Conservation (phyloP, 805 yeast species). For the Wickerhamomyces hampshirensis region DNA sequence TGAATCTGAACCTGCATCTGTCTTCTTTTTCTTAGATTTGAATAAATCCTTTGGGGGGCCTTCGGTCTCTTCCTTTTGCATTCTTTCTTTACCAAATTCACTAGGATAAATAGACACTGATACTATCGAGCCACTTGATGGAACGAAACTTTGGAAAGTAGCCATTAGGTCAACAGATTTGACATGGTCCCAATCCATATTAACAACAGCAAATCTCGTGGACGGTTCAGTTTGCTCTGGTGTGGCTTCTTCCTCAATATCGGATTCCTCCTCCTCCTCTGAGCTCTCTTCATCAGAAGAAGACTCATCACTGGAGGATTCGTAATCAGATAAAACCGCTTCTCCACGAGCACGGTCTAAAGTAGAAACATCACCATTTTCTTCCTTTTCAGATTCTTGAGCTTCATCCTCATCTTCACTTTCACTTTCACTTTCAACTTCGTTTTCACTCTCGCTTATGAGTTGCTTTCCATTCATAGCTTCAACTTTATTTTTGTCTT, state of each 20-base stretch:
- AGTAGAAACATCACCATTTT: constrained; percentile 15
- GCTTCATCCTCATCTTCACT: constrained; percentile 12
- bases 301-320: constrained; percentile 33
- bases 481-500: constrained; percentile 26
- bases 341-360: constrained; percentile 69
- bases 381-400: constrained; percentile 18
- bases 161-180: constrained; percentile 84
- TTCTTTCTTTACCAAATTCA: constrained; percentile 87
- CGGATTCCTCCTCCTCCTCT: constrained; percentile 41
- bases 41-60: constrained; percentile 92
- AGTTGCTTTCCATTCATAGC: constrained; percentile 12
- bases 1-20: constrained; percentile 42
- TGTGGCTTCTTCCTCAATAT: constrained; percentile 48
- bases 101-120: constrained; percentile 79
- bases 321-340: constrained; percentile 38
- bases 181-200: constrained; percentile 97
- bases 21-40: constrained; percentile 35
- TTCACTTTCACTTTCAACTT: constrained; percentile 14
- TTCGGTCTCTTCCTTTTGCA: constrained; percentile 83
- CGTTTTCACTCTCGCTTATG: too few relatives aligned
- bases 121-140: constrained; percentile 61
- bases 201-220: constrained; percentile 80
- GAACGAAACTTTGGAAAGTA: constrained; percentile 81
- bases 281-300: constrained; percentile 35
- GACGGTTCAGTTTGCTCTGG: constrained; percentile 91